These are phyloP conservation scores for Penicillium sp. DNA, from an alignment of 2,329 filamentous ascomycete species.

Conservation along the genomic window DNA sequence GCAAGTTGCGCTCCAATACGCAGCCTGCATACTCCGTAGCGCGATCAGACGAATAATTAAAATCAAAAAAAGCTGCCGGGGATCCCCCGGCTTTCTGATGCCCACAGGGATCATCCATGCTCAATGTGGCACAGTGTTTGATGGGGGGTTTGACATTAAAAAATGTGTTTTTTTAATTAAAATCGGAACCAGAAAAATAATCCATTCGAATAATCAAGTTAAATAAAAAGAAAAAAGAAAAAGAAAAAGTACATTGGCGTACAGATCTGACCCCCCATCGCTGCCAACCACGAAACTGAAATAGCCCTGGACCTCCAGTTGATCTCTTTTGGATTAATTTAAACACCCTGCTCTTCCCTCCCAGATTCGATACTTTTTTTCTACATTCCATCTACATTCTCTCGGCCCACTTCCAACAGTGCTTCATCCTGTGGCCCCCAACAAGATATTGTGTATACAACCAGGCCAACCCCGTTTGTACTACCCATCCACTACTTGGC, in stretches of 20 bases:
- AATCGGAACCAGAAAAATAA: background rate
- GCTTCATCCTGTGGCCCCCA: background rate
- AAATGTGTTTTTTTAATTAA: background rate
- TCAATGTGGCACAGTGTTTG: conserved; percentile 8
- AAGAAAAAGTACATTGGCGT: background rate
- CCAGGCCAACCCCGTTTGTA: conserved; percentile 16
- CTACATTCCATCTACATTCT: conserved; percentile 2
- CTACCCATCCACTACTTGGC: conserved; percentile 8
- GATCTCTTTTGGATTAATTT: conserved; percentile 4
- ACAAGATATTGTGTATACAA: conserved; percentile 21
- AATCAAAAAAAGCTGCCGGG: conserved; percentile 5
- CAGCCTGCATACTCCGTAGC: conserved; percentile 11
- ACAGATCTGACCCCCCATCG: conserved; percentile 3
- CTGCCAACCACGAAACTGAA: conserved; percentile 17
- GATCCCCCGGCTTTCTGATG: conserved; percentile 18
- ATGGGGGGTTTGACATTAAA: background rate
- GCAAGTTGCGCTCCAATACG: conserved; percentile 17
- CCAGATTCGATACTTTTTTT: background rate
- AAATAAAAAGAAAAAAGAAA: background rate
- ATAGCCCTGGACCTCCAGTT: conserved; percentile 13
- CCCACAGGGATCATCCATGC: conserved; percentile 23
- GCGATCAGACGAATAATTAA: conserved; percentile 11
- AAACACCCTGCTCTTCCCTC: conserved; percentile 11
- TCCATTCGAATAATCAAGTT: background rate
- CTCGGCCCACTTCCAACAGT: background rate